Evolutionary conservation across 2,329 filamentous ascomycete species (phyloP).

Genomic region (Ascochyta clinopodiicola): DNA sequence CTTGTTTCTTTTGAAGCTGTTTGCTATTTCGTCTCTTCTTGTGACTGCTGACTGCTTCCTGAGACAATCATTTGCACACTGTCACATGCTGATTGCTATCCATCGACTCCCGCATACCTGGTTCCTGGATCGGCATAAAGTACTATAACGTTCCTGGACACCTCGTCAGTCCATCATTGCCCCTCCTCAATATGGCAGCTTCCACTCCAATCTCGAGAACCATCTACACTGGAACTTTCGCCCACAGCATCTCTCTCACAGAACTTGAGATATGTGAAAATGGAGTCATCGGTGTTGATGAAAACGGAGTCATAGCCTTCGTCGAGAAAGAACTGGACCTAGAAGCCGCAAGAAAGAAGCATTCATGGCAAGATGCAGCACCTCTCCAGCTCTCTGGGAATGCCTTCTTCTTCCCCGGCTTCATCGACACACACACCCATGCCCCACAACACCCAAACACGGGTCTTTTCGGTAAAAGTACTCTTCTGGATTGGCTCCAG

Average conservation of each 20-base stretch:
- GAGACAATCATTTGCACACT: not conserved
- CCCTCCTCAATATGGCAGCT: slow-evolving; percentile 35
- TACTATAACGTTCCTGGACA: slow-evolving; percentile 2
- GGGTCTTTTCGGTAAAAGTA: slow-evolving; percentile 92
- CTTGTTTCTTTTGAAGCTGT: slow-evolving; percentile 7
- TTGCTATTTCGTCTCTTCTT: slow-evolving; percentile 5
- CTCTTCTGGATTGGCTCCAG: slow-evolving; percentile 90
- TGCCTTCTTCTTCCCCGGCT: slow-evolving; percentile 84
- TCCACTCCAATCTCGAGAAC: slow-evolving; percentile 38
- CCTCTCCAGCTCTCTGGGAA: slow-evolving; percentile 51
- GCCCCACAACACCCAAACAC: slow-evolving; percentile 94
- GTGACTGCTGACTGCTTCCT: slow-evolving; percentile 2
- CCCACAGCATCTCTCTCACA: slow-evolving; percentile 60
- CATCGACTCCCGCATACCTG: slow-evolving; percentile 3
- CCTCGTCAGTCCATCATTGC: not conserved
- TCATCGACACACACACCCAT: slow-evolving; percentile 94
- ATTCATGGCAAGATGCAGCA: slow-evolving; percentile 51
- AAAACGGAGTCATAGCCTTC: slow-evolving; percentile 59
- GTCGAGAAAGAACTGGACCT: slow-evolving; percentile 48
- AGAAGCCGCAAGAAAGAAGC: slow-evolving; percentile 32
- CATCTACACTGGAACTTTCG: slow-evolving; percentile 68
- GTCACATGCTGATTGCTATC: not conserved
- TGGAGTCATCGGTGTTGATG: slow-evolving; percentile 60
- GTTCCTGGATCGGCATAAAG: not conserved
- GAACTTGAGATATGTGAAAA: slow-evolving; percentile 58